A percentile compares a stretch with the other conserved stretches of the same genome.
These are phyloP conservation scores for Cucurbita moschata DNA, from an alignment of 306 rosid genomes.

Conservation along the genomic window DNA sequence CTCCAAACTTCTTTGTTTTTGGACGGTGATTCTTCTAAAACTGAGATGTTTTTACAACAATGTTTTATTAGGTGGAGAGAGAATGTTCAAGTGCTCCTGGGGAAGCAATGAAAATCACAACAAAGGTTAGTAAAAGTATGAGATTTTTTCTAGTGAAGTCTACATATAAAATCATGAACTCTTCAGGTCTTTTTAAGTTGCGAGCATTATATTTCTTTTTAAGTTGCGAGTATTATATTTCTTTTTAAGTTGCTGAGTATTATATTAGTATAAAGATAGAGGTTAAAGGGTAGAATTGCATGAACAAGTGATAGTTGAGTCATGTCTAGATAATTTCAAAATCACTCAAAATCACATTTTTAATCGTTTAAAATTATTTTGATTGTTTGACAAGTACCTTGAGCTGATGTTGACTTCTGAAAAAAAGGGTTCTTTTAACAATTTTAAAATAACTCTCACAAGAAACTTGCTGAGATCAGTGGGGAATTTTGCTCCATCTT, in stretches of 20 bases:
- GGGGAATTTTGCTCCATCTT: too few relatives aligned
- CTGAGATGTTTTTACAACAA: background rate
- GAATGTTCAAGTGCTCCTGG: background rate
- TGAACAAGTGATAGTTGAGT: too few relatives aligned
- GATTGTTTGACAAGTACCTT: too few relatives aligned
- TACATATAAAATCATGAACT: background rate
- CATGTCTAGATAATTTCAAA: too few relatives aligned
- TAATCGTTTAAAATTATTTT: too few relatives aligned
- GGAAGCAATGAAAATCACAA: background rate
- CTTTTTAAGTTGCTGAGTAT: background rate
- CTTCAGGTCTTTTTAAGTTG: background rate
- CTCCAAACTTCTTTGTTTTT: background rate
- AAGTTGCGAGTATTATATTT: background rate
- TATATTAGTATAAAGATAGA: background rate
- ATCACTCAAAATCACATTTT: too few relatives aligned
- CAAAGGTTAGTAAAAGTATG: background rate
- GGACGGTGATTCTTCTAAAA: background rate
- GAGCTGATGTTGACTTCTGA: too few relatives aligned
- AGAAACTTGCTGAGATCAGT: too few relatives aligned
- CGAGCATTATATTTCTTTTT: too few relatives aligned
- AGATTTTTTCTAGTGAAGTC: background rate
- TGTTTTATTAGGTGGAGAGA: background rate
- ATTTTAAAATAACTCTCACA: too few relatives aligned
- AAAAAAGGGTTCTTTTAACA: too few relatives aligned
- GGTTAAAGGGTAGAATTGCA: too few relatives aligned